Evolutionary conservation across 2,329 filamentous ascomycete species (phyloP), one percentile per base, ranked within the genome.

Genomic region (Fusarium chaquense): DNA sequence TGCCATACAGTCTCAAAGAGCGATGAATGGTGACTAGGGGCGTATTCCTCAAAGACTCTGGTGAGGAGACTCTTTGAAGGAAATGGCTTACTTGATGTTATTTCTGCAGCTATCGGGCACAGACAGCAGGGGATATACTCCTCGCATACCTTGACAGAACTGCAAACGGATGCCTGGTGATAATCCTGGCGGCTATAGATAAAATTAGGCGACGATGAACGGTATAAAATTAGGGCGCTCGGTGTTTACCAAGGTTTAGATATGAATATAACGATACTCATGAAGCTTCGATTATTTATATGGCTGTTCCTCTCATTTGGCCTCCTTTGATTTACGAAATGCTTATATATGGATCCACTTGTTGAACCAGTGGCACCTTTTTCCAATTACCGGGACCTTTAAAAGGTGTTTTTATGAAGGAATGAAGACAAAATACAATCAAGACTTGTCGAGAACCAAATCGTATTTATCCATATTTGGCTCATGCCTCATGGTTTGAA

Each of bases 1-100:
- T 78, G 75, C 11, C 69, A 71, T n/a, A 67, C 74, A 4, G 60
- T 78, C 9, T 50, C 67, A 2, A 73, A 73, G 51, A 63, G 58
- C 5, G 75, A 76, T 16, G 67, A 61, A 40, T 73, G 71, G 71
- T 73, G 43, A 65, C 49, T 52, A 52, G 49, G 49, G 33, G 49
- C 49, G 49, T 52, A 52, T 52, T 52, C 49, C 49, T 52, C 49
- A 20, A 52, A 52, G 24, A 52, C 49, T 26, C 49, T 52, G 49
- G 49, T 52, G 49, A 52, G 49, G 49, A 52, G 49, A 15, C 49
- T 52, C 26, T 52, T 52, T 20, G 35, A 52, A 41, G 49, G 49
- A 41, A 52, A 52, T 52, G 49, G 49, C 49, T 52, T 52, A 4
- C 33, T 41, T 26, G 49, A 52, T 22, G 49, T 52, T 40, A 52